Conservation (phyloP, 768 basidiomycete species). For the Mycena kentingensis region DNA sequence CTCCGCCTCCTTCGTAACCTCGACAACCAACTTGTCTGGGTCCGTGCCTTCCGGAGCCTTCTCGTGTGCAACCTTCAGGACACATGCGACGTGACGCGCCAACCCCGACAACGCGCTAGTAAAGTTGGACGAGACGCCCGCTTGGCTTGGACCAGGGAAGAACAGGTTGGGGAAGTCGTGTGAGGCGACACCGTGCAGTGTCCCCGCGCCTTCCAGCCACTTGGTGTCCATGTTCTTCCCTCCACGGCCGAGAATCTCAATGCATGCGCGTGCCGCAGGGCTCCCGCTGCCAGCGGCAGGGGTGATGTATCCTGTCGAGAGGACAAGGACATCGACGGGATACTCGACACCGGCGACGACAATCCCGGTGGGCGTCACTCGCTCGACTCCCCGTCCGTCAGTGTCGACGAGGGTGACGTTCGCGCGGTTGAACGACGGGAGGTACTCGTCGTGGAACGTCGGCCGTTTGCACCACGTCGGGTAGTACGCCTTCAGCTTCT, state of each 20-base stretch:
- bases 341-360: slow-evolving; percentile 10
- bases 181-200: slow-evolving; percentile 19
- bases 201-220: slow-evolving; percentile 5
- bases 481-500: slow-evolving; percentile 21
- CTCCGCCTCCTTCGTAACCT: slow-evolving; percentile 8
- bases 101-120: neutral
- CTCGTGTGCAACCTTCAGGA: neutral
- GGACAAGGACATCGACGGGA: slow-evolving; percentile 15
- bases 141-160: slow-evolving; percentile 8
- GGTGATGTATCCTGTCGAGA: slow-evolving; percentile 11
- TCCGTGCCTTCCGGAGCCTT: neutral
- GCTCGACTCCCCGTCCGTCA: slow-evolving; percentile 18
- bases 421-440: slow-evolving; percentile 19
- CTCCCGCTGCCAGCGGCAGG: neutral
- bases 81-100: slow-evolving; percentile 8
- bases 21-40: neutral
- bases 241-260: slow-evolving; percentile 3
- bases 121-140: slow-evolving; percentile 9
- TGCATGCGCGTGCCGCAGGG: neutral
- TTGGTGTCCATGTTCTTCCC: slow-evolving; percentile 14
- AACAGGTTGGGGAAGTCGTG: slow-evolving; percentile 23
- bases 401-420: slow-evolving; percentile 24
- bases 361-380: neutral
- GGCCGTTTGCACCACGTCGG: slow-evolving; percentile 24
- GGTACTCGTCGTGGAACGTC: slow-evolving; percentile 24